A percentile compares a stretch with the other conserved stretches of the same genome.
Evolutionary conservation across 2,329 filamentous ascomycete species (phyloP).

Genomic region (Rutstroemia sp.): DNA sequence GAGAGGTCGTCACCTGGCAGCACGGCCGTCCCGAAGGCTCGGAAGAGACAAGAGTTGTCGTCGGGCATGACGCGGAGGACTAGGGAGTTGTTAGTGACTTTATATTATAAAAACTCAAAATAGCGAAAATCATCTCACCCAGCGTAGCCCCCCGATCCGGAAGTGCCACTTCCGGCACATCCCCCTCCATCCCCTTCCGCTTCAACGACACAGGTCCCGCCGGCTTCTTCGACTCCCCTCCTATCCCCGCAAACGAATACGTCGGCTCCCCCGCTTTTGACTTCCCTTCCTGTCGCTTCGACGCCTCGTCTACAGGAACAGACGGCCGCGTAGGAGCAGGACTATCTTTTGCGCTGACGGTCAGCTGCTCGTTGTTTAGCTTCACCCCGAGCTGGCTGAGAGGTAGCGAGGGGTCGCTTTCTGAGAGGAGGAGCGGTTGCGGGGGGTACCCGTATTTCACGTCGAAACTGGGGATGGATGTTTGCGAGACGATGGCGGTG

Average conservation of each 20-base stretch:
- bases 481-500: constrained; percentile 52
- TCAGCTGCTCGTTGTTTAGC: constrained; percentile 62
- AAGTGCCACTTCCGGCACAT: constrained; percentile 34
- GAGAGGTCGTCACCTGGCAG: constrained; percentile 52
- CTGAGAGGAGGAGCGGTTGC: constrained; percentile 55
- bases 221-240: constrained; percentile 1
- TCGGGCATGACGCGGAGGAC: constrained; percentile 93
- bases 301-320: neutral
- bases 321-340: neutral
- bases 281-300: neutral
- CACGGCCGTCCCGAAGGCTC: constrained; percentile 77
- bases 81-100: constrained; percentile 21
- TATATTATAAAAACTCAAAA: constrained; percentile 11
- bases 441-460: constrained; percentile 84
- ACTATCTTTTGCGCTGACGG: constrained; percentile 34
- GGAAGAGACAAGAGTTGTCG: constrained; percentile 92
- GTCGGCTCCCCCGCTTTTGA: neutral
- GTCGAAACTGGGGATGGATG: constrained; percentile 58
- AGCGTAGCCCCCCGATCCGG: constrained; percentile 44
- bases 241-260: constrained; percentile 13
- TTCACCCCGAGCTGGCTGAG: constrained; percentile 51
- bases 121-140: constrained; percentile 35
- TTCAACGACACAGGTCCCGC: constrained; percentile 20
- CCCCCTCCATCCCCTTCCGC: constrained; percentile 25
- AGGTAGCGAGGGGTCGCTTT: constrained; percentile 35